phyloP scores from a whole-genome alignment of 129 eudicot genomes.

The Erigeron canadensis region DNA sequence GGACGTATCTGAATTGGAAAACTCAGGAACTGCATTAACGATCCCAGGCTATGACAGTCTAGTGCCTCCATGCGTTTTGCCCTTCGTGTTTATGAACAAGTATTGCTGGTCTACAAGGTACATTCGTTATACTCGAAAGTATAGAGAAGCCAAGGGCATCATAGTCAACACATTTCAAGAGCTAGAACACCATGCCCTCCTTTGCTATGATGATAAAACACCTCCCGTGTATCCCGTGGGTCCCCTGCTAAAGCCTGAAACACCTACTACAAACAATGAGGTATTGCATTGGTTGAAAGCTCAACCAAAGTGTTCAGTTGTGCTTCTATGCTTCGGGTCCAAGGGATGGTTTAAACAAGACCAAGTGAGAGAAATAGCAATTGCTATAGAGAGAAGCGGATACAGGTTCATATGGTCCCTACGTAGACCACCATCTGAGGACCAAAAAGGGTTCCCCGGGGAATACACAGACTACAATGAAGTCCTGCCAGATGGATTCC shows the following conservation, averaged over 20 bases:
- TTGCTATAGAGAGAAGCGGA: slow-evolving; percentile 28
- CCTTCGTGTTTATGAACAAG: slow-evolving; percentile 31
- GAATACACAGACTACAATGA: slow-evolving; percentile 20
- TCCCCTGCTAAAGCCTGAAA: slow-evolving; percentile 41
- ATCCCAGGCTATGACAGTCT: slow-evolving; percentile 36
- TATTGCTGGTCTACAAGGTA: slow-evolving; percentile 33
- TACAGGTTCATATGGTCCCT: slow-evolving; percentile 42
- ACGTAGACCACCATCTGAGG: slow-evolving; percentile 18
- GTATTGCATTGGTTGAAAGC: slow-evolving; percentile 41
- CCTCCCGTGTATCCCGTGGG: slow-evolving; percentile 52
- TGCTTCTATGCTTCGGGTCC: slow-evolving; percentile 40
- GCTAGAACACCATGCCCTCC: slow-evolving; percentile 40
- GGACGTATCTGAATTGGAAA: slow-evolving; percentile 26
- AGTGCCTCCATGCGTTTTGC: slow-evolving; percentile 34
- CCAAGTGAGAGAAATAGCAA: slow-evolving; percentile 39
- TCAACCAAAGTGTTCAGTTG: slow-evolving; percentile 38
- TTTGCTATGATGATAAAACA: slow-evolving; percentile 18
- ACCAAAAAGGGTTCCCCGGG: slow-evolving; percentile 16
- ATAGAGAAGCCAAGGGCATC: slow-evolving; percentile 45
- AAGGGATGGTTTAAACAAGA: slow-evolving; percentile 26
- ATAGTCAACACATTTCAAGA: slow-evolving; percentile 47
- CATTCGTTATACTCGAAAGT: slow-evolving; percentile 33
- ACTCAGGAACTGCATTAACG: slow-evolving; percentile 1
- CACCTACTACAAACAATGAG: background rate
- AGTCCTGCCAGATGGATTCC: slow-evolving; percentile 36